Conservation (phyloP, 352 stramenopile genomes). For the Globisporangium radiosum region DNA sequence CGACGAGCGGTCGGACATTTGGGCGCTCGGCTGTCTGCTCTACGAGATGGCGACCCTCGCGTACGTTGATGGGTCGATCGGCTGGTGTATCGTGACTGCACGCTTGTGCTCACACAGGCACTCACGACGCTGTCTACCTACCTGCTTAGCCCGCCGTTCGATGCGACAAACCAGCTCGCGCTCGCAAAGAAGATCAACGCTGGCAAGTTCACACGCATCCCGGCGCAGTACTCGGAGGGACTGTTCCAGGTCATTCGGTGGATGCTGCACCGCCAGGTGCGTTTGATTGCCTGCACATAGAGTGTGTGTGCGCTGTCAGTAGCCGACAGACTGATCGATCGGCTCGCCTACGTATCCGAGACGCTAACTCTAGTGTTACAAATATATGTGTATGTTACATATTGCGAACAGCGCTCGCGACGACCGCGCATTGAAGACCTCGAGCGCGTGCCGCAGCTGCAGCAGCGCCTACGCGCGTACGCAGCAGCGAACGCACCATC, state of each 20-base stretch:
- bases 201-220: constrained; percentile 88
- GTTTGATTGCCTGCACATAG: constrained; percentile 1
- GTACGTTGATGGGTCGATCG: constrained; percentile 21
- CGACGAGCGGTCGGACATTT: constrained; percentile 91
- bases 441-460: constrained; percentile 73
- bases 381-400: not conserved
- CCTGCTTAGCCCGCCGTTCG: constrained; percentile 75
- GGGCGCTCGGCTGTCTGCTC: constrained; percentile 85
- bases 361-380: not conserved
- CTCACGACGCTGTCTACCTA: no score
- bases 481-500: constrained; percentile 46
- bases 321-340: no score
- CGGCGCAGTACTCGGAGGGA: constrained; percentile 86
- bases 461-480: constrained; percentile 77
- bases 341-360: no score
- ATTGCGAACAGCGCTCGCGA: constrained; percentile 38
- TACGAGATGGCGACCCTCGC: constrained; percentile 88
- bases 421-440: constrained; percentile 82
- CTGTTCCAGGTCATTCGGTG: constrained; percentile 87
- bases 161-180: constrained; percentile 89
- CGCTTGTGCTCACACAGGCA: no score
- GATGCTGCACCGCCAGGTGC: constrained; percentile 76
- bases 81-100: no score
- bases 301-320: not conserved
- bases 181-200: constrained; percentile 93